Evolutionary conservation across 2,329 filamentous ascomycete genomes (phyloP), one percentile per base, ranked within the genome.

Genomic region (Penicillium verrucosum): DNA sequence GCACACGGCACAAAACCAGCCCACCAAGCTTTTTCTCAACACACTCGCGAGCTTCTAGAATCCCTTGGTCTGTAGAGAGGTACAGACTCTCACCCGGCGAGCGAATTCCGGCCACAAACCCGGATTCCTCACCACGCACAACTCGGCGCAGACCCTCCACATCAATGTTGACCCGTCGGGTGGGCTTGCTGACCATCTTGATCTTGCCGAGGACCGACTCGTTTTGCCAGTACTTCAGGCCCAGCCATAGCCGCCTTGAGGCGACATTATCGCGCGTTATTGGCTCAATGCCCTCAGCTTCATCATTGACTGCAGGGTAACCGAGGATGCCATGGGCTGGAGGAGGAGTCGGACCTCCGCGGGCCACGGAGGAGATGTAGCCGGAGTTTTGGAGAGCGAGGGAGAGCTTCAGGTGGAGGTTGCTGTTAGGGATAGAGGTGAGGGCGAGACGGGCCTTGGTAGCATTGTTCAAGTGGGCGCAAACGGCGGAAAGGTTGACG

Each of bases 381-480:
- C 92, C 92, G 57, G 88, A 83, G 64, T 89, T 87, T 76, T 95
- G 91, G 43, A 97, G 82, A 37, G 89, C 88, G 21, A 94, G 82
- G 50, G 85, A 82, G 16, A 96, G 80, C 43, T 79, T 80, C 60
- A 95, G 85, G 79, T 94, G 92, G 72, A 92, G 85, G 65, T 92
- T 92, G 48, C 85, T 87, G 78, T 88, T 87, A 44, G 88, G 86
- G 61, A 96, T 83, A 8, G 90, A 95, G 32, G 92, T 96, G 49
- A 96, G 81, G 64, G 88, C 89, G 0, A 97, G 85, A 1, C 88
- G 86, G n/a, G 89, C 90, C 68, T 86, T 86, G 55, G 89, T 89
- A 64, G 89, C 90, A 80, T 97, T 97, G 75, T 94, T 90, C 56
- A 97, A 82, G 79, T 96, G 92, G 64, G 91, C 92, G 82, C 90